Base-by-base conservation (phyloP, 2,329 filamentous ascomycete genomes). In the Scytalidium lignicola region DNA sequence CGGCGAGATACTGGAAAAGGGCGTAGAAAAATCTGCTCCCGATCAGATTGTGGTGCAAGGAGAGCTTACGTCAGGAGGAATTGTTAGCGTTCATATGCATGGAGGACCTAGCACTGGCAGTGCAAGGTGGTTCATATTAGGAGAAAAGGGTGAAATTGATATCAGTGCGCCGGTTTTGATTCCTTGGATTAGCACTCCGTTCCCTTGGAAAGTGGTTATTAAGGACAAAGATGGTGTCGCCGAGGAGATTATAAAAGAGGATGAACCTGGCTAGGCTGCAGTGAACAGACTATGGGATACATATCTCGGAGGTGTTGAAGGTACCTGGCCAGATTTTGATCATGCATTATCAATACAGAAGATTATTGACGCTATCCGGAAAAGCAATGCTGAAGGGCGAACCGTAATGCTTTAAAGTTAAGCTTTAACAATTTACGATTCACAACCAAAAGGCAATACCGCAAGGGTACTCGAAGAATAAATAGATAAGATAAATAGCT, bases 61-160 rank as follows among this genome's bases (percentile, higher is more conserved):
- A 37, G 32, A 37, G 15, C 32, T 37, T 5, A 17, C 15, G 6
- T 15, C 12, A 7, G 32, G 32, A n/a, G 32, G 32, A 15, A 13
- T 37, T n/a, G 15, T 37, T 13, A 37, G 32, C 15, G 15, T 37
- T n/a, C 32, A 37, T n/a, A 37, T 37, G 32, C 32, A 37, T 37
- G 32, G 32, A 7, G 32, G 32, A n/a, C 32, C 32, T 17, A 72
- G 67, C 1, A 70, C 74, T 0, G 67, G 74, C 0, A 67, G 64
- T 2, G 58, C 78, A 0, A 60, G 70, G 1, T 82, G 78, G 74
- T 70, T 66, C 6, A 71, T 83, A 37, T 66, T 72, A 41, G 77
- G 79, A 18, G 71, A 75, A 46, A 72, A 70, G 52, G 76, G 75
- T 0, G 75, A 80, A 61, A 65, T 79, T 37, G 32, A 37, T 37